Evolutionary conservation across 495 filamentous ascomycete species (phyloP).

Genomic region (Wilcoxina mikolae): DNA sequence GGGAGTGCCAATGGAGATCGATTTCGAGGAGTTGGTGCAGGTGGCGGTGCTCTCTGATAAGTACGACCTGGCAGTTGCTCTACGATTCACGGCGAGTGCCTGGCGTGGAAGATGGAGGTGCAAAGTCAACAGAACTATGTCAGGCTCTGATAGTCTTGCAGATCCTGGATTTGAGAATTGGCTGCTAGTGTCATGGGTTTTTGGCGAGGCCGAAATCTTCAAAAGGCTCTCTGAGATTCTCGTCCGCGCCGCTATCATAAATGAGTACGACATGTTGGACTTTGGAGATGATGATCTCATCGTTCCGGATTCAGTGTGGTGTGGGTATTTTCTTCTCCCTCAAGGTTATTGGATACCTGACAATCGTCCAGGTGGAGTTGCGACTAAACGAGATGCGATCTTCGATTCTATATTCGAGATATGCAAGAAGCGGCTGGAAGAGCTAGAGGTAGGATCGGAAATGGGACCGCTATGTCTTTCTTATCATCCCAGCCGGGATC

Average conservation of each 20-base stretch:
- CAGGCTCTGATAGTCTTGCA: not conserved
- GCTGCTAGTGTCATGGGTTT: not conserved
- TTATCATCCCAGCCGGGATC: not conserved
- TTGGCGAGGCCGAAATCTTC: not conserved
- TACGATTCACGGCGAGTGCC: not conserved
- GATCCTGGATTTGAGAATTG: not conserved
- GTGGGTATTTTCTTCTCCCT: too few relatives aligned
- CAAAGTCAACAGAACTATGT: too few relatives aligned
- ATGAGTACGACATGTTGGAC: not conserved
- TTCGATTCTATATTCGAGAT: not conserved
- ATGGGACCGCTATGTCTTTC: not conserved
- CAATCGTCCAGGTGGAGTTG: not conserved
- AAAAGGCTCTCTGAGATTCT: not conserved
- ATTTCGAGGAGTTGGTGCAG: not conserved
- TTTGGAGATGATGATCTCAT: not conserved
- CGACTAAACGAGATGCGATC: not conserved
- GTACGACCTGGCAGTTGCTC: not conserved
- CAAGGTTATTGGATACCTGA: not conserved
- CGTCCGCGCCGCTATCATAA: not conserved
- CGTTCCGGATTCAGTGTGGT: not conserved
- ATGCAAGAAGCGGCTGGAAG: not conserved
- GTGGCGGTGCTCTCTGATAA: not conserved
- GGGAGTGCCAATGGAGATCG: not conserved
- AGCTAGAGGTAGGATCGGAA: not conserved
- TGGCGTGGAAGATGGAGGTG: not conserved